phyloP scores from a whole-genome alignment of 306 rosid species.

The Cucurbita ficifolia region DNA sequence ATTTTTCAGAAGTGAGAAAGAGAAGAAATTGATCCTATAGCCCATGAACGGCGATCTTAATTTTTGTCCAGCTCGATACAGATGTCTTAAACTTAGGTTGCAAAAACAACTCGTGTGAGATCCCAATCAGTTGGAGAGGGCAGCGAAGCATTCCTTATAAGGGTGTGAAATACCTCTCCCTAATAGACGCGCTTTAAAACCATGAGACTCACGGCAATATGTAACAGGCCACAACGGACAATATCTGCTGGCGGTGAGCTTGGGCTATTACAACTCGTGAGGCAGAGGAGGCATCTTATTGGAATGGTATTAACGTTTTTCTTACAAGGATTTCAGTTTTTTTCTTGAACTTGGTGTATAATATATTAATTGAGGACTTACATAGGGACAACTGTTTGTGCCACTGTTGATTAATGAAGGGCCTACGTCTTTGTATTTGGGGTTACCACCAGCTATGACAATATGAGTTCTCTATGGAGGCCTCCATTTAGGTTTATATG shows the following conservation, averaged over 20 bases:
- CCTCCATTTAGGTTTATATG: slow-evolving; percentile 89
- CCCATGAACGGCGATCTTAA: slow-evolving; percentile 5
- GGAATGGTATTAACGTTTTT: slow-evolving; percentile 56
- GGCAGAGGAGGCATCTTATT: slow-evolving; percentile 75
- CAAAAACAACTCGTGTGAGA: slow-evolving; percentile 76
- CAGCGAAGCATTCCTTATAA: no score
- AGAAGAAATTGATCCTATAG: not conserved
- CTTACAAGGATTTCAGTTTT: not conserved
- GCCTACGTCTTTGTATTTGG: slow-evolving; percentile 68
- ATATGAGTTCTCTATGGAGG: slow-evolving; percentile 94
- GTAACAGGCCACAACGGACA: no score
- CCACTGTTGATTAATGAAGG: slow-evolving; percentile 64
- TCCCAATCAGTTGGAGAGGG: no score
- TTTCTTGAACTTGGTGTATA: not conserved
- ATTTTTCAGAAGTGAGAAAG: not conserved
- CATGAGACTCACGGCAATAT: no score
- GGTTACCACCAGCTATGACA: slow-evolving; percentile 75
- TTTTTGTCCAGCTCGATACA: slow-evolving; percentile 31
- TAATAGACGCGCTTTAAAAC: no score
- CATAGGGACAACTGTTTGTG: slow-evolving; percentile 52
- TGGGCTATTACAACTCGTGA: slow-evolving; percentile 97
- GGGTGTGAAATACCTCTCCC: no score
- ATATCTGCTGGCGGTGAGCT: no score
- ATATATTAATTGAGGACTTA: slow-evolving; percentile 16
- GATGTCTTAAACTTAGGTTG: slow-evolving; percentile 94